Base-by-base conservation (phyloP, 1,284 basidiomycete genomes). In the Trichosporon coremiiforme region DNA sequence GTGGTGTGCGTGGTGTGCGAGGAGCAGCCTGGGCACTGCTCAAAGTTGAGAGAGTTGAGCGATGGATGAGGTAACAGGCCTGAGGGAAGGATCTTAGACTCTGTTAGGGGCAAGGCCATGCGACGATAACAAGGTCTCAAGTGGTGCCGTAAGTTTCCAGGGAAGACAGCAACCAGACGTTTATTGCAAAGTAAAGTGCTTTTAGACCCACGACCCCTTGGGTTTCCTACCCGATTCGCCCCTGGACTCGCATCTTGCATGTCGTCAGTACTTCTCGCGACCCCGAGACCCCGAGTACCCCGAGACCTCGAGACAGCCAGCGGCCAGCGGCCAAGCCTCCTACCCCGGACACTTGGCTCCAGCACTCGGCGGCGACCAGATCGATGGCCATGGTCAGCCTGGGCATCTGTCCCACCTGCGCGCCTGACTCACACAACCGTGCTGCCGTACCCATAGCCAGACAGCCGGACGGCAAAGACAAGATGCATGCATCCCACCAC, bases 81-180 rank as follows among this genome's bases (percentile, higher is more conserved):
- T 33, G 31, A 62, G 57, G 57, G 31, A 33, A 35, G 8, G 57
- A 62, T 62, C 57, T 62, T 31, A 62, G 57, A 62, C 57, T 62
- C 31, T 33, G 57, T 35, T 35, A 35, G 33, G 57, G 17, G 31
- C 57, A n/a, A 62, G 57, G 57, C 57, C 57, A 62, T 62, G 57
- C 57, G 57, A 62, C 57, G 57, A 62, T 62, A 33, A 62, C 57
- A 62, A 62, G 57, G 57, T 62, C 57, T 62, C 57, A 33, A 62
- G 57, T 62, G 57, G 57, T 62, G 57, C 57, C 57, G 57, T 62
- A 62, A 62, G 57, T 33, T 62, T 62, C 31, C 31, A 62, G 57
- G 57, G 57, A 62, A 62, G 57, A 20, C 57, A 62, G 57, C 57
- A 62, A 62, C 57, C 57, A 62, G 57, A 62, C 57, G 57, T 62